A percentile compares a stretch with the other conserved stretches of the same genome.
Evolutionary conservation across 306 rosid genomes (phyloP).

Genomic region (Rubus idaeus): DNA sequence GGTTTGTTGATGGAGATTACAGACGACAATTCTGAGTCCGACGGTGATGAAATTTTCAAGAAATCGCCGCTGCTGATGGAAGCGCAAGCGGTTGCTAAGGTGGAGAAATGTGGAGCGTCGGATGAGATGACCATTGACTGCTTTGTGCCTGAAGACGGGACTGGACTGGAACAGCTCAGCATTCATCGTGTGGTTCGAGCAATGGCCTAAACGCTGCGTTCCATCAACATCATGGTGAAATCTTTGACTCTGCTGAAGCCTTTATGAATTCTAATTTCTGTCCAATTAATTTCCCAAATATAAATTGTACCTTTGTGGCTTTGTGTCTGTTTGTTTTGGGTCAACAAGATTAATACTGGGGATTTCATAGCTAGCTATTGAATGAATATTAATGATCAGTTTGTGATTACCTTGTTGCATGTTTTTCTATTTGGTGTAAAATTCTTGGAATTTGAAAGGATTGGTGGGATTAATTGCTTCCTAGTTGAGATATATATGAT

Average conservation of each 20-base stretch:
- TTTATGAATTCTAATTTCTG: neutral
- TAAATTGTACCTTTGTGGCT: too few relatives aligned
- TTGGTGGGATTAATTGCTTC: too few relatives aligned
- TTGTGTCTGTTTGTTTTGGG: neutral
- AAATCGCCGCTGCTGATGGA: neutral
- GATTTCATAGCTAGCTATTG: too few relatives aligned
- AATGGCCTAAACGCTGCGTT: neutral
- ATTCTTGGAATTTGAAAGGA: too few relatives aligned
- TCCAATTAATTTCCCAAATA: neutral
- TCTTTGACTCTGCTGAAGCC: neutral
- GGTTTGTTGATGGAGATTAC: neutral
- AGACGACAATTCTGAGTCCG: neutral
- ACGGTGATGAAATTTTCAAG: neutral
- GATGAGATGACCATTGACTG: conserved; percentile 16
- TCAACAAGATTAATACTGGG: neutral
- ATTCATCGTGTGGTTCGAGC: neutral
- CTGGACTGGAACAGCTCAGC: conserved; percentile 3
- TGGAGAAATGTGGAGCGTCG: conserved; percentile 14
- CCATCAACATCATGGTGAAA: neutral
- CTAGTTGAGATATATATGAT: too few relatives aligned
- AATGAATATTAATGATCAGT: too few relatives aligned
- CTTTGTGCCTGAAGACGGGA: neutral
- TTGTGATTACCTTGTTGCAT: too few relatives aligned
- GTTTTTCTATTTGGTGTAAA: too few relatives aligned
- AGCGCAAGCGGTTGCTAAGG: neutral